Base-by-base conservation (phyloP, 208 protist genomes). In the Polymyxa betae region DNA sequence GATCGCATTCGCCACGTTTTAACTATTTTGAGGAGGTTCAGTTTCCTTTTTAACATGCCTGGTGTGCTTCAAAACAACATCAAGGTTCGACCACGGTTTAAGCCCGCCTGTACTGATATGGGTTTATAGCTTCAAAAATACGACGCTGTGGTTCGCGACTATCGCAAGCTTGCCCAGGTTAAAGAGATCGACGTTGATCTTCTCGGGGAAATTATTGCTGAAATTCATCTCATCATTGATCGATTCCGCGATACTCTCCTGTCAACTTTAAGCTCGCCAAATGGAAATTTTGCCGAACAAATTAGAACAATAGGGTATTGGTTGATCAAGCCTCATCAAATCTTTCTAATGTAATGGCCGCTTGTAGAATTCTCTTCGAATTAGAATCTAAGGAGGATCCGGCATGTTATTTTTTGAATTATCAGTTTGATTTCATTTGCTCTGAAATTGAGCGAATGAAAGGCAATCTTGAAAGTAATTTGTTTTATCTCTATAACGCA, bases 121-220 rank as follows among this genome's bases (percentile, higher is more conserved):
- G 5, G 40, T 43, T 5, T 43, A n/a, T n/a, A 82, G 72, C n/a
- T 82, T 20, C n/a, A n/a, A 40, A 82, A n/a, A 82, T 82, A 82
- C 72, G 72, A 82, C 35, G 72, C 72, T 40, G 72, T 43, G 5
- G 72, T 82, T 35, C 72, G 72, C 5, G 72, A 82, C n/a, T 82
- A 82, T 35, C 5, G 72, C 10, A 5, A n/a, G 10, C 5, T 82
- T 82, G 40, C n/a, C 5, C 5, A 35, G 16, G 5, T 82, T 5
- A 35, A 43, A 35, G 72, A n/a, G 12, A 82, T 45, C 72, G 35
- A 82, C 35, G 72, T 82, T 20, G 72, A 82, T n/a, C 72, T 82
- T 5, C 40, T 82, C 16, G 72, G 35, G 5, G 16, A 82, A 82
- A n/a, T 82, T n/a, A 43, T 82, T 82, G 5, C 72, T 43, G 72